phyloP scores from a whole-genome alignment of 352 stramenopile genomes.

The Pythium dissotocum region DNA sequence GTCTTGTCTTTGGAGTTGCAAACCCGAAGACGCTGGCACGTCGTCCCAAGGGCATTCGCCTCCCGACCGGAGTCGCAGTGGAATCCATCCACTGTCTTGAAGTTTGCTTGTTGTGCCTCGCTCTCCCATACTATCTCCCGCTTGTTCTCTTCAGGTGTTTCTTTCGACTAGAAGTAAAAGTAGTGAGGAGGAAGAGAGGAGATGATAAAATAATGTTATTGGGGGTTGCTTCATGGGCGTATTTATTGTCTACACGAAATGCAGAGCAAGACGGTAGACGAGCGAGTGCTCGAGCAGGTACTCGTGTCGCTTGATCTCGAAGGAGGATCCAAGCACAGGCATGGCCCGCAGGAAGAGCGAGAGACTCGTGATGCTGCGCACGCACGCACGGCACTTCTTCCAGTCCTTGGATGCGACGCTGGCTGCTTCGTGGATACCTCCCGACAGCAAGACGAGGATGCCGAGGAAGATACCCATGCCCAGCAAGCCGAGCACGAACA shows the following conservation, averaged over 20 bases:
- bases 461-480: conserved; percentile 53
- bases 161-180: not conserved
- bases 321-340: conserved; percentile 57
- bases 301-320: conserved; percentile 81
- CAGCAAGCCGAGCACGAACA: conserved; percentile 56
- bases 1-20: no score
- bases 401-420: conserved; percentile 62
- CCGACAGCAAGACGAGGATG: conserved; percentile 60
- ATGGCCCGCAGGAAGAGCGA: conserved; percentile 81
- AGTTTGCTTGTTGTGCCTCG: no score
- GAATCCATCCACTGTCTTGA: no score
- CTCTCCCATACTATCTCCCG: no score
- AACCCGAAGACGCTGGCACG: no score
- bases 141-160: no score
- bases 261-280: conserved; percentile 76
- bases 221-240: no score
- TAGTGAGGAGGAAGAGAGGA: not conserved
- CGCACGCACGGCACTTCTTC: conserved; percentile 69
- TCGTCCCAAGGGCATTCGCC: no score
- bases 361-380: conserved; percentile 80
- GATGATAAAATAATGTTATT: conserved; percentile 6
- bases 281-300: conserved; percentile 79
- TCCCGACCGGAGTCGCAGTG: no score
- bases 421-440: conserved; percentile 58
- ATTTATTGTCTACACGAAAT: conserved; percentile 57